Evolutionary conservation across 73 alveolate species (phyloP).

Genomic region (Tetrahymena borealis): DNA sequence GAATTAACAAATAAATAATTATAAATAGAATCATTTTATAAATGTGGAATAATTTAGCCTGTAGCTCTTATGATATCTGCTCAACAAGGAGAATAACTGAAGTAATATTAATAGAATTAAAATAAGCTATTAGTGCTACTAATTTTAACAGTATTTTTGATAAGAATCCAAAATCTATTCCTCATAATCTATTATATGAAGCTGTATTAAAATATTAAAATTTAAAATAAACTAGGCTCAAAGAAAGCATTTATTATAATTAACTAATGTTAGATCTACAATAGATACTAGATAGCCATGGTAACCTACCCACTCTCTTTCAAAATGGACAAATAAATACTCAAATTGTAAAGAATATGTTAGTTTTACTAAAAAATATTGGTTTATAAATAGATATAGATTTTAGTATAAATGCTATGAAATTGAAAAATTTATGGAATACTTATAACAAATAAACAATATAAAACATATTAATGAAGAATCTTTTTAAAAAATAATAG

Average conservation of each 20-base stretch:
- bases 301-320: not conserved
- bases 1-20: not conserved
- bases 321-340: not conserved
- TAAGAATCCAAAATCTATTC: too few species aligned
- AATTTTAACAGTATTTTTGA: too few species aligned
- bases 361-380: too few species aligned
- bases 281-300: not conserved
- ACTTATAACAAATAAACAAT: too few species aligned
- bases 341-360: not conserved
- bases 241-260: not conserved
- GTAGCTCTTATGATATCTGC: not conserved
- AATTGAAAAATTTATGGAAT: too few species aligned
- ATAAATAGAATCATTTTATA: not conserved
- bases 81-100: not conserved
- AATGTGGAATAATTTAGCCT: not conserved
- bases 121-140: not conserved
- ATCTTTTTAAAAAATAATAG: too few species aligned
- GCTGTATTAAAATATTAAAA: not conserved
- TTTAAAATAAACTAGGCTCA: not conserved
- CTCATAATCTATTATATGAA: too few species aligned
- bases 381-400: too few species aligned
- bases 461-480: too few species aligned
- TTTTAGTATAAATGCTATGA: too few species aligned
- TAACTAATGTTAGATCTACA: not conserved
- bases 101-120: not conserved